Evolutionary conservation across 1,284 basidiomycete genomes (phyloP), one percentile per base, ranked within the genome.

Genomic region (Xerocomus minutiporus): DNA sequence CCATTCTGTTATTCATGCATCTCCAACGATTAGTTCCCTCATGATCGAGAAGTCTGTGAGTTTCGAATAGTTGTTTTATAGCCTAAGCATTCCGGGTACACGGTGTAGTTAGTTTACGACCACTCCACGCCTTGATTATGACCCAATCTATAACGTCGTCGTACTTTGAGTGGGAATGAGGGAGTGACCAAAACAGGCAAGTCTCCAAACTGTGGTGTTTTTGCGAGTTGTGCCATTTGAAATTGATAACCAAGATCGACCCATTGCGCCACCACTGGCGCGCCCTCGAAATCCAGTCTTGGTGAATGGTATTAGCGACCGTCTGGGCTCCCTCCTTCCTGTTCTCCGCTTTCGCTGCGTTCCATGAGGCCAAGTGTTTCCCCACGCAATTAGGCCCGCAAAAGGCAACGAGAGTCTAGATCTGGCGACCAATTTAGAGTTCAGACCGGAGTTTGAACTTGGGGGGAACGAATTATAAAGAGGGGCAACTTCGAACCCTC

Each of bases 361-460:
- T 34, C 20, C 43, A 25, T 38, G 13, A 5, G 5, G 26, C 17
- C 32, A 23, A 23, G 35, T 9, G 35, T 23, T 40, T 50, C 45
- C 49, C 49, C 59, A 50, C 53, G 54, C 42, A 53, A 50, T 48
- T 45, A 42, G 8, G 26, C 41, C 17, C 55, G 12, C 36, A 57
- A 61, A 61, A 57, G 63, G 61, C 47, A 64, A 48, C 11, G 13
- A 20, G 51, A 53, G 59, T 61, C 65, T 58, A 55, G 64, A 62
- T 56, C 56, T 48, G 48, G 49, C 43, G 41, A 52, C 43, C 46
- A 44, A 48, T 48, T 66, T 70, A 69, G 58, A 62, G 68, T 67
- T 67, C 66, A 65, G 28, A 50, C 50, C 80, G 79, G 80, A 80
- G 79, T 78, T 75, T 73, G 61, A 78, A 82, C 62, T 55, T 57